Conservation (phyloP, 2,329 filamentous ascomycete genomes). For the Akanthomyces lecanii region DNA sequence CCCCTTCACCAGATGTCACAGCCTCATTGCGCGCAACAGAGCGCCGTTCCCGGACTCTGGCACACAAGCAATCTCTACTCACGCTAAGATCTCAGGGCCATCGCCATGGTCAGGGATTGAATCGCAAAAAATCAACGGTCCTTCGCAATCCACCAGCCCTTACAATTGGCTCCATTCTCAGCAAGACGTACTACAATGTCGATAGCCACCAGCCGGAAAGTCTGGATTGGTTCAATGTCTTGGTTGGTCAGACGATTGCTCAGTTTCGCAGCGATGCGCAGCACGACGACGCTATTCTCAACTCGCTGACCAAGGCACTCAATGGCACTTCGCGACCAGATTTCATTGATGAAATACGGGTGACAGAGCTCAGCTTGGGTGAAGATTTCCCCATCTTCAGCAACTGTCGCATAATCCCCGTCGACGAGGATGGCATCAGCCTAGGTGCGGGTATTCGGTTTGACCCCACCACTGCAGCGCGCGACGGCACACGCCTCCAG, state of each 20-base stretch:
- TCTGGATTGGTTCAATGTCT: constrained; percentile 97
- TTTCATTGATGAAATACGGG: constrained; percentile 88
- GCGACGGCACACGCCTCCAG: constrained; percentile 73
- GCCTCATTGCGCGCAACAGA: constrained; percentile 72
- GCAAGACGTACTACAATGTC: constrained; percentile 97
- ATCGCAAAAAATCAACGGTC: constrained; percentile 66
- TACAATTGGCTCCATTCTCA: constrained; percentile 89
- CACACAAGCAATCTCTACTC: constrained; percentile 71
- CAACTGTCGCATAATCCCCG: constrained; percentile 92
- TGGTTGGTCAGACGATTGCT: constrained; percentile 93
- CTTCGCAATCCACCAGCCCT: constrained; percentile 68
- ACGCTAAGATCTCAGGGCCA: constrained; percentile 50
- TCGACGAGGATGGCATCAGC: constrained; percentile 70
- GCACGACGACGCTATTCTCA: constrained; percentile 84
- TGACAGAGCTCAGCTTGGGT: constrained; percentile 89
- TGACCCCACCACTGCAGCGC: constrained; percentile 47
- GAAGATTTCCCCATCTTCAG: constrained; percentile 99
- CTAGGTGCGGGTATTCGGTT: constrained; percentile 49
- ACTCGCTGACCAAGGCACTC: constrained; percentile 75
- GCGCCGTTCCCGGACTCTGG: constrained; percentile 66
- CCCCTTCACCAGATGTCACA: constrained; percentile 76
- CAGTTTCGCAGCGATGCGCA: constrained; percentile 92
- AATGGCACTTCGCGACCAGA: constrained; percentile 85
- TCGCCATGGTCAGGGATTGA: constrained; percentile 43
- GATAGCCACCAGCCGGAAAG: constrained; percentile 94